phyloP scores from a whole-genome alignment of 208 protist genomes.

The Crithidia bombi region DNA sequence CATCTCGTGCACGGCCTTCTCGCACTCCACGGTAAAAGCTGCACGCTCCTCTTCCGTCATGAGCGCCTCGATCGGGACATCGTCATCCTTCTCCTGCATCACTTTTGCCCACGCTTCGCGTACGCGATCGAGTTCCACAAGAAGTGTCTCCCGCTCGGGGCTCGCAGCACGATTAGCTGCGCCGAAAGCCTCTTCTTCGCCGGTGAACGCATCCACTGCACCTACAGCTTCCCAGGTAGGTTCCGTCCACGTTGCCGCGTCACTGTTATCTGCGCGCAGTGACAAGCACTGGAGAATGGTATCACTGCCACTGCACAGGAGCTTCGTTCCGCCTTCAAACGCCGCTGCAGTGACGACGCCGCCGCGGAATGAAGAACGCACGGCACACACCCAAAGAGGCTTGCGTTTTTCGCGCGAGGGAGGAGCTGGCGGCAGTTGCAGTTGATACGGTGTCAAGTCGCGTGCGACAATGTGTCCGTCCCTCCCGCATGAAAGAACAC shows the following conservation, averaged over 20 bases:
- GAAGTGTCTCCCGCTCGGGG: constrained; percentile 10
- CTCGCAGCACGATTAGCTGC: not conserved
- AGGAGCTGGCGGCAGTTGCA: constrained; percentile 61
- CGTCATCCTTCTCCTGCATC: constrained; percentile 41
- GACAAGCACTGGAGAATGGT: constrained; percentile 29
- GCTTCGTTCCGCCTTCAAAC: constrained; percentile 12
- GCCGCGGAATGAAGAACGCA: constrained; percentile 54
- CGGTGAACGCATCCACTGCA: not conserved
- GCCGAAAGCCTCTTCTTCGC: not conserved
- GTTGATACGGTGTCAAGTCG: constrained; percentile 72
- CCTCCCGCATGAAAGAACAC: constrained; percentile 60
- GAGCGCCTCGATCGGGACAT: constrained; percentile 70
- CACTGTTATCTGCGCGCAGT: constrained; percentile 11
- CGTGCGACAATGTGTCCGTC: constrained; percentile 70
- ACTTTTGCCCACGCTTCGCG: constrained; percentile 53
- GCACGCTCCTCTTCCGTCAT: constrained; percentile 60
- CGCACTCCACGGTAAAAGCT: constrained; percentile 67
- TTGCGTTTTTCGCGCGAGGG: constrained; percentile 84
- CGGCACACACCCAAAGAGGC: constrained; percentile 39
- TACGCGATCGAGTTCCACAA: constrained; percentile 34
- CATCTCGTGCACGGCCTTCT: constrained; percentile 58
- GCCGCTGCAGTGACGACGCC: constrained; percentile 48
- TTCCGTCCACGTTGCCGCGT: constrained; percentile 44
- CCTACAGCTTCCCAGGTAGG: constrained; percentile 33
- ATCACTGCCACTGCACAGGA: constrained; percentile 34